Evolutionary conservation across 2,329 filamentous ascomycete genomes (phyloP), one percentile per base, ranked within the genome.

Genomic region (Acrocalymma vagum): DNA sequence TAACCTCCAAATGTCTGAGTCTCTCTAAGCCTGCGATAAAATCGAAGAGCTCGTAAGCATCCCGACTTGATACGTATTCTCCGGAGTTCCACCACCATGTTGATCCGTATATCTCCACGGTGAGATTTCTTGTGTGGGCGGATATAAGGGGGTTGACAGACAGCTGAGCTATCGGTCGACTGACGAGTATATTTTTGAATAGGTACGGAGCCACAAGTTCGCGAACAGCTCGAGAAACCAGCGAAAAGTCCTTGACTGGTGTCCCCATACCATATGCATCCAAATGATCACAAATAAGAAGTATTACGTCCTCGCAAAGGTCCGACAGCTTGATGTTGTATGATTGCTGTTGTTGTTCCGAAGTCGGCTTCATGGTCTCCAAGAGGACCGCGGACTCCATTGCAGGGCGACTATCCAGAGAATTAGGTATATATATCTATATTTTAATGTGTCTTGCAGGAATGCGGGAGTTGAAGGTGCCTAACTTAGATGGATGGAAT

Each of bases 81-180:
- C 52, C 50, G 6, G 50, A 45, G 21, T 45, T 48, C 48, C 48
- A 57, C 45, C 51, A 54, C 48, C 51, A 55, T 33, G 51, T 36
- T 8, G 38, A 50, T 7, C 48, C 53, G 14, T 48, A 51, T 44
- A 55, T 55, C 29, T 57, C 49, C 18, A 55, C 36, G 11, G 49
- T 53, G 9, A 51, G 34, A 7, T 22, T 45, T 9, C 22, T 41
- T 4, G 44, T 42, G 29, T 57, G 29, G 22, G 17, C 35, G 13
- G 15, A 22, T 15, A 26, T n/a, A 2, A 43, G 21, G 14, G 42
- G 29, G 3, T 34, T 25, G 5, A 21, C 30, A 9, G 27, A 32
- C n/a, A 56, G 50, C 13, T 45, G 30, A 33, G 43, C 45, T 29
- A 57, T 24, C 2, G 51, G 53, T 13, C 34, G 38, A 5, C 42